Evolutionary conservation across 106 monocot genomes (phyloP).

Genomic region (Acanthochlamys bracteata): DNA sequence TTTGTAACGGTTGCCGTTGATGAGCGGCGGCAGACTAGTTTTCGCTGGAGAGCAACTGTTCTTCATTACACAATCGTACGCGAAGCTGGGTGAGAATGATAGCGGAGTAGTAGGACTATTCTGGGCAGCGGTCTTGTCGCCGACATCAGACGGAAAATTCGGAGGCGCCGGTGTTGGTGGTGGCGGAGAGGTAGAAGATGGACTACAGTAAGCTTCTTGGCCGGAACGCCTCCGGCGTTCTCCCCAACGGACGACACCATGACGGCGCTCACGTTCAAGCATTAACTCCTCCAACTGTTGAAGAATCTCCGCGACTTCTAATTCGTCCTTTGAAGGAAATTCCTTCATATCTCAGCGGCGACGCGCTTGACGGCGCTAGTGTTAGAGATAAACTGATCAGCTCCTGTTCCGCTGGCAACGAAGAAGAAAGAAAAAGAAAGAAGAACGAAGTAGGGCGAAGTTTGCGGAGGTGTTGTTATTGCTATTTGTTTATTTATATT

Average conservation of each 20-base stretch:
- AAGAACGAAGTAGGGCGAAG: too few species aligned
- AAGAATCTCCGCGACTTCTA: neutral
- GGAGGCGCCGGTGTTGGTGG: neutral
- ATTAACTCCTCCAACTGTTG: neutral
- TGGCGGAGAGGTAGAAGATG: neutral
- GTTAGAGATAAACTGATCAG: neutral
- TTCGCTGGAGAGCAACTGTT: neutral
- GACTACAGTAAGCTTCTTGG: neutral
- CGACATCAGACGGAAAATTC: too few species aligned
- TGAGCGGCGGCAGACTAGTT: neutral
- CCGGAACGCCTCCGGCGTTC: neutral
- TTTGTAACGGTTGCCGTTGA: neutral
- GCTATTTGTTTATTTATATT: too few species aligned
- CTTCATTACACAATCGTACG: neutral
- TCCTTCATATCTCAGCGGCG: neutral
- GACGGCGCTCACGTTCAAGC: neutral
- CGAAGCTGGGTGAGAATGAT: neutral
- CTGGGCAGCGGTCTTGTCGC: neutral
- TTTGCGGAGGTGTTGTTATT: too few species aligned
- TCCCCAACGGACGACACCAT: neutral
- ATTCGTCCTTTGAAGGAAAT: neutral
- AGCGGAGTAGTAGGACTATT: neutral
- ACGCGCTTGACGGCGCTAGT: neutral
- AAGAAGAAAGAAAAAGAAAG: too few species aligned
- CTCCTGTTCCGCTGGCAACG: too few species aligned